Base-by-base conservation (phyloP, 75 land plant species). In the Pinus taeda region DNA sequence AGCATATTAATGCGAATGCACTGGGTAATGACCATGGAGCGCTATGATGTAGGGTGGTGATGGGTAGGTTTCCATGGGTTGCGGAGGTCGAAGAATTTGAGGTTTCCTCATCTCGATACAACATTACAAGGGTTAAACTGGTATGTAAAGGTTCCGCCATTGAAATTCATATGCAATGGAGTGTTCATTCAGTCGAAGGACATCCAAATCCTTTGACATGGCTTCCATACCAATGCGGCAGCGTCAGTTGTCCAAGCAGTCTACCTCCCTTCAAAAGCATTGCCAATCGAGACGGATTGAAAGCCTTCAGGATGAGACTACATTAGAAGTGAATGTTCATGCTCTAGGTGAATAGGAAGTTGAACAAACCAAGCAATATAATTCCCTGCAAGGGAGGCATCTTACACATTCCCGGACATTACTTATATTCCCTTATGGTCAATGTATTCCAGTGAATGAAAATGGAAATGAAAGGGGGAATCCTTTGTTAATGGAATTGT, bases 361-460 rank as follows among this genome's bases (percentile, higher is more conserved):
- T 56, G 77, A 64, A 71, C 42, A 49, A 71, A 57, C 37, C n/a
- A 22, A 77, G 77, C 77, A 33, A 49, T 45, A 71, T 75, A 74
- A 77, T 71, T 57, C 75, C 49, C 45, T 26, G 56, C 55, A 15
- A 6, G 29, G 73, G 63, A 76, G 70, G 55, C 33, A 76, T 26
- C 55, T 78, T 77, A 33, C 65, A 15, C 69, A 21, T 21, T 21
- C 81, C 49, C 55, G 29, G 64, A 81, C 81, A 36, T 57, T 81
- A 45, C 45, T 81, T 18, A 66, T 66, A 45, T 36, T 57, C 30
- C 14, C 71, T n/a, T 56, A 20, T 21, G 81, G 71, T 26, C 81
- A 77, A 53, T 80, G 81, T 29, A 60, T 80, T n/a, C 81, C 81
- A 45, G 20, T 78, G 30, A 20, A 55, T 55, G 82, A 64, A 45